Conservation (phyloP, 192 early-diverging fungal genomes). For the Chytriomyces sp. region DNA sequence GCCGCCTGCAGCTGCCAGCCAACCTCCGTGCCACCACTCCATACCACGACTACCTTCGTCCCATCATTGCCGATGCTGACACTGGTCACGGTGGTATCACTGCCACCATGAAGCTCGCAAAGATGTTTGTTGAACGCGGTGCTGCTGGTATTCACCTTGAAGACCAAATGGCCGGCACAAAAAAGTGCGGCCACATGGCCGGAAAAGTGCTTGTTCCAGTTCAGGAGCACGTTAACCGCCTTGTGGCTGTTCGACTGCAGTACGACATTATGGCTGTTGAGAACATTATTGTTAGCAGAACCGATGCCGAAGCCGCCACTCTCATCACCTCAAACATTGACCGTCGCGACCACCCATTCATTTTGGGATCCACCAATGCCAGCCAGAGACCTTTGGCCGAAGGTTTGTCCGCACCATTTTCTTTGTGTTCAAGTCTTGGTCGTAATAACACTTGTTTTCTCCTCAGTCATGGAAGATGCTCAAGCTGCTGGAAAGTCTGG, state of each 20-base stretch:
- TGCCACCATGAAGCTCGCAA: constrained; percentile 94
- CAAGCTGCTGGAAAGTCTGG: constrained; percentile 74
- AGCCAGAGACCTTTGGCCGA: constrained; percentile 70
- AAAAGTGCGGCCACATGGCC: constrained; percentile 99
- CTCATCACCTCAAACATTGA: constrained; percentile 97
- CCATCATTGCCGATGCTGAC: constrained; percentile 97
- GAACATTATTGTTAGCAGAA: constrained; percentile 90
- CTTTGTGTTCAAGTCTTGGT: neutral
- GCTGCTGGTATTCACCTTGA: constrained; percentile 95
- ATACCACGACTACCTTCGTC: constrained; percentile 86
- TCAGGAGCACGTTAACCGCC: constrained; percentile 95
- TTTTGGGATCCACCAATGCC: constrained; percentile 89
- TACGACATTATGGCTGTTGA: constrained; percentile 98
- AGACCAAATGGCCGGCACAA: constrained; percentile 93
- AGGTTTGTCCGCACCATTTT: neutral
- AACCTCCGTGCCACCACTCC: constrained; percentile 72
- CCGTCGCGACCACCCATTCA: constrained; percentile 92
- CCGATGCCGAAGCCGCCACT: constrained; percentile 96
- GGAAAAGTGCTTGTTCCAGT: constrained; percentile 98
- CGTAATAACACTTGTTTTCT: neutral
- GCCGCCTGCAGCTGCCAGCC: constrained; percentile 72
- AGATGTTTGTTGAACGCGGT: constrained; percentile 97
- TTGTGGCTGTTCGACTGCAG: constrained; percentile 93
- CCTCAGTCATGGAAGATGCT: constrained; percentile 76
- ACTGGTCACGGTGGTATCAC: constrained; percentile 99